Evolutionary conservation across 495 filamentous ascomycete genomes (phyloP), one percentile per base, ranked within the genome.

Genomic region (Xylaria curta): DNA sequence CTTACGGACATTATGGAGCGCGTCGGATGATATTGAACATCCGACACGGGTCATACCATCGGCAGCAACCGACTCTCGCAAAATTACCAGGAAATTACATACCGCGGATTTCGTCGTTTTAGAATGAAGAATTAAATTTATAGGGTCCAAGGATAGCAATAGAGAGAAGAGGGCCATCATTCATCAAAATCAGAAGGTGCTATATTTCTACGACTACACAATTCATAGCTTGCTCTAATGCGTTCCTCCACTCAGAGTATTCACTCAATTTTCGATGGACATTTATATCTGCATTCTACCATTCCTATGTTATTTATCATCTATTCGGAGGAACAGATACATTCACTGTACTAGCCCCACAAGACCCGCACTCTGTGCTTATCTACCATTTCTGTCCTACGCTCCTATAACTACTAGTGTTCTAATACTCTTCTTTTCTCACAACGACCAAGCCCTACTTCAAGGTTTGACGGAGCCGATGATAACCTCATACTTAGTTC

Each of bases 21-120:
- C 47, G 28, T 67, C 65, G 65, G 65, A 54, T 56, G 65, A 67
- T 67, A 44, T 44, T 15, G 49, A 67, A 56, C 65, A 67, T 67
- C 65, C 65, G 65, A 67, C 24, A 42, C 65, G 65, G 65, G 46
- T 54, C 36, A 9, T 24, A 31, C 36, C 28, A 36, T 67, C 65
- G 65, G 65, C 31, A 40, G n/a, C 12, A 49, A 56, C 65, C 65
- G 65, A 47, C n/a, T 53, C 63, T 46, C 38, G 46, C 31, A 10
- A 51, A 24, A 31, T 51, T 53, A 33, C 46, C 0, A 28, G 46
- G 33, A 66, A 38, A 38, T 53, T 24, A 66, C 44, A 31, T 31
- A 24, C n/a, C n/a, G 12, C 3, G 17, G 13, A 10, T n/a, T 19
- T 36, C 63, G 4, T 33, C 40, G 31, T 4, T 28, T 21, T 36